Conservation (phyloP, 805 yeast species). For the Candida awuae region DNA sequence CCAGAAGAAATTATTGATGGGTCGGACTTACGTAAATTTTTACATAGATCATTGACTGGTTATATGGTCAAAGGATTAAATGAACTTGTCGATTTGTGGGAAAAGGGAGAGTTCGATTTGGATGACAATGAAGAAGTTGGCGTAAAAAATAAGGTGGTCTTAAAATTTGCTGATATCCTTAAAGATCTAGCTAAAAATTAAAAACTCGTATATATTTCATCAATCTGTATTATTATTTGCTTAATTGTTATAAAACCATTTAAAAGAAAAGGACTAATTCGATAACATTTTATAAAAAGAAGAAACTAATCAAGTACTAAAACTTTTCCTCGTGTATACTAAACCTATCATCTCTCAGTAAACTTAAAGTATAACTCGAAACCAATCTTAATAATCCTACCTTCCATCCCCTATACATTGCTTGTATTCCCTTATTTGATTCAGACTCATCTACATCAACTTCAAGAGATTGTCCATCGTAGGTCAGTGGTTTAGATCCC, state of each 20-base stretch:
- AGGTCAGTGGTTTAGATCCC: slow-evolving; percentile 28
- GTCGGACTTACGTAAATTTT: slow-evolving; percentile 40
- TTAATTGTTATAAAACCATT: not conserved
- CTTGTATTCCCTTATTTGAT: slow-evolving; percentile 39
- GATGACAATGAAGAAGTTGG: not conserved
- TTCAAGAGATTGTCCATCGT: slow-evolving; percentile 22
- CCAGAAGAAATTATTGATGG: slow-evolving; percentile 44
- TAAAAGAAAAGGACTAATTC: not conserved
- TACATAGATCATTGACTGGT: slow-evolving; percentile 40
- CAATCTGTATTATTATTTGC: not conserved
- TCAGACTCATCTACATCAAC: slow-evolving; percentile 28
- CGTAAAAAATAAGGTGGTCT: slow-evolving; percentile 8
- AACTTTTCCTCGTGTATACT: slow-evolving; percentile 36
- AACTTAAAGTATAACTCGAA: slow-evolving; percentile 74
- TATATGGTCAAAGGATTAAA: slow-evolving; percentile 38
- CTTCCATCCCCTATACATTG: slow-evolving; percentile 85
- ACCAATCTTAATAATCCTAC: slow-evolving; percentile 70
- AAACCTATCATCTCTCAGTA: slow-evolving; percentile 44
- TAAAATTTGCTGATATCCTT: slow-evolving; percentile 12
- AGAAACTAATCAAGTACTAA: not conserved
- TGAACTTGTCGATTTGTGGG: slow-evolving; percentile 19
- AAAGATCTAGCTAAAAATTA: slow-evolving; percentile 7
- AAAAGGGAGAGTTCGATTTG: slow-evolving; percentile 13
- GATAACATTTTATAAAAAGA: not conserved
- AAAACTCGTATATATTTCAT: not conserved